A percentile compares a stretch with the other conserved stretches of the same genome.
Evolutionary conservation across 2,329 filamentous ascomycete species (phyloP).

Genomic region (Alternaria triticimaculans): DNA sequence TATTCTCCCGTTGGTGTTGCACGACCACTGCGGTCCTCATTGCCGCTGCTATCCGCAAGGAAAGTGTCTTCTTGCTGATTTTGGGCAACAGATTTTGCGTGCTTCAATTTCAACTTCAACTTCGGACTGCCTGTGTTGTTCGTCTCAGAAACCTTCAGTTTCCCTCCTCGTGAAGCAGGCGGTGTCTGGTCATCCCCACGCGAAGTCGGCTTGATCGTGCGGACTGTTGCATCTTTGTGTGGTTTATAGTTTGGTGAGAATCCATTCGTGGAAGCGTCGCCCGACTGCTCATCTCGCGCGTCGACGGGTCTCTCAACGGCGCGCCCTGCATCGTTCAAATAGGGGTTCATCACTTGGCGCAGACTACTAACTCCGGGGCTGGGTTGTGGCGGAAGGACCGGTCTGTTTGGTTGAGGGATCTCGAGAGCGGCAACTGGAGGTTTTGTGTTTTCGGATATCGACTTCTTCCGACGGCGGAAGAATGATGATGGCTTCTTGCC

Average conservation of each 20-base stretch:
- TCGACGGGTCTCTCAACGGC: slow-evolving; percentile 34
- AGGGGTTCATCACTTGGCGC: slow-evolving; percentile 86
- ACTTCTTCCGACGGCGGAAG: slow-evolving; percentile 93
- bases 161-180: slow-evolving; percentile 35
- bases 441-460: slow-evolving; percentile 70
- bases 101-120: slow-evolving; percentile 51
- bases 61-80: slow-evolving; percentile 55
- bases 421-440: slow-evolving; percentile 64
- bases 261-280: slow-evolving; percentile 57
- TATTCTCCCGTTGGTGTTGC: slow-evolving; percentile 37
- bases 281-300: slow-evolving; percentile 35
- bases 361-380: slow-evolving; percentile 75
- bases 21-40: slow-evolving; percentile 53
- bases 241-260: slow-evolving; percentile 81
- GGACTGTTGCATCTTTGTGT: slow-evolving; percentile 73
- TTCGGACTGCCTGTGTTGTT: slow-evolving; percentile 42
- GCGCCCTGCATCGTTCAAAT: slow-evolving; percentile 57
- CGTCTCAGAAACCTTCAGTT: slow-evolving; percentile 30
- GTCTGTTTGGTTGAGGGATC: slow-evolving; percentile 41
- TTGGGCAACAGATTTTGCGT: slow-evolving; percentile 27
- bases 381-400: slow-evolving; percentile 39
- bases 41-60: slow-evolving; percentile 60
- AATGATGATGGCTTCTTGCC: slow-evolving; percentile 95
- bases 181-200: slow-evolving; percentile 32
- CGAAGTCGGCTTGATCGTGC: slow-evolving; percentile 63